Conservation (phyloP, 495 filamentous ascomycete genomes). For the Pyrenula aspistea region DNA sequence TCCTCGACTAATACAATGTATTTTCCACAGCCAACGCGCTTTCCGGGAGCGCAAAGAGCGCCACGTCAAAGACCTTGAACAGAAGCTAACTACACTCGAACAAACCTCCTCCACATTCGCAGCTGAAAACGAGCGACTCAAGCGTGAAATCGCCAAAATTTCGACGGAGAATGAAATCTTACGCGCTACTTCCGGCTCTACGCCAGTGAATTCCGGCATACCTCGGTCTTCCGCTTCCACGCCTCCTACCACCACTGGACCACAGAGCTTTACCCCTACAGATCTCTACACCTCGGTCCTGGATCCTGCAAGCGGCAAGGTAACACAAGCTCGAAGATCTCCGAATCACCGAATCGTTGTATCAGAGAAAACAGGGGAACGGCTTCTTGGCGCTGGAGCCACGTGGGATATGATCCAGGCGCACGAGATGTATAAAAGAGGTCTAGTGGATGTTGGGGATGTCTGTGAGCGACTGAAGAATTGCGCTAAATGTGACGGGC, state of each 20-base stretch:
- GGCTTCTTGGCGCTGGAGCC: constrained; percentile 63
- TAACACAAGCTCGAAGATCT: constrained; percentile 1
- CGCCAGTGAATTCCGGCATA: constrained; percentile 9
- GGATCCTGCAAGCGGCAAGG: constrained; percentile 15
- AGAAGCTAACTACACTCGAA: constrained; percentile 67
- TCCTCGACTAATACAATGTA: not conserved
- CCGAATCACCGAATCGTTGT: constrained; percentile 59
- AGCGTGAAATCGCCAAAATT: constrained; percentile 66
- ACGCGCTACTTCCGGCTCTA: constrained; percentile 51
- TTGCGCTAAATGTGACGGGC: constrained; percentile 76
- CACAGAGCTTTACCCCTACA: constrained; percentile 60
- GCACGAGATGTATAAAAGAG: constrained; percentile 67
- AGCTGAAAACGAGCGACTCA: constrained; percentile 74
- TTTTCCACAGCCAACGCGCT: constrained; percentile 63
- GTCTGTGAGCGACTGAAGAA: constrained; percentile 66
- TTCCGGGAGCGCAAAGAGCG: constrained; percentile 95
- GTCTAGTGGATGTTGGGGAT: constrained; percentile 71
- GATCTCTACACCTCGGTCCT: constrained; percentile 41
- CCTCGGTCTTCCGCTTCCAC: constrained; percentile 14
- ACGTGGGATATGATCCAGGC: constrained; percentile 87
- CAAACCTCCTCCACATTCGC: constrained; percentile 37
- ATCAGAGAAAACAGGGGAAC: constrained; percentile 54
- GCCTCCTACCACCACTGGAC: constrained; percentile 40
- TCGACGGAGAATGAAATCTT: constrained; percentile 90
- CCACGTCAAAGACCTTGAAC: constrained; percentile 84